These are phyloP conservation scores for Triticum aestivum DNA, from an alignment of 176 grass and related monocot species.

Conservation along the genomic window DNA sequence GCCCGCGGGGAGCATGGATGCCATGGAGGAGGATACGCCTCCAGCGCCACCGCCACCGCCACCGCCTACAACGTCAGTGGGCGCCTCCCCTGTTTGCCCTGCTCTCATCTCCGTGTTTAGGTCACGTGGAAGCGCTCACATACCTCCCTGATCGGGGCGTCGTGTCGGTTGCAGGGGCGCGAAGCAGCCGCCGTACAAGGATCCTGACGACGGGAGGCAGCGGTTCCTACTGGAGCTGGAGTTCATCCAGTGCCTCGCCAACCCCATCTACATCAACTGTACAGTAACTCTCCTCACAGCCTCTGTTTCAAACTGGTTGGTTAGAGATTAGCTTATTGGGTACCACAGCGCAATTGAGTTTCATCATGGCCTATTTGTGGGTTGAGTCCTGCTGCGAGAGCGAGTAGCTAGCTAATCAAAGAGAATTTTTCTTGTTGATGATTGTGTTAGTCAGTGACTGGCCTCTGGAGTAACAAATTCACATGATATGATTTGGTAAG, in stretches of 20 bases:
- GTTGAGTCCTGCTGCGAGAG: not conserved
- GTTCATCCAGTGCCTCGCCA: conserved; percentile 93
- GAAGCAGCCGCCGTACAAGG: conserved; percentile 51
- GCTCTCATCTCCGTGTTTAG: not conserved
- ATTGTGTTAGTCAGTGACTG: not conserved
- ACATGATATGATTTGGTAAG: not conserved
- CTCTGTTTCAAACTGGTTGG: not conserved
- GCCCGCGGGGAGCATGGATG: not conserved
- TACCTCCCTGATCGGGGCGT: not conserved
- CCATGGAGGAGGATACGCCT: not conserved
- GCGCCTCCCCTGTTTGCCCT: not conserved
- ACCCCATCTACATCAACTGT: conserved; percentile 98
- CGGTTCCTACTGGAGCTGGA: conserved; percentile 87
- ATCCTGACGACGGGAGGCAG: conserved; percentile 70
- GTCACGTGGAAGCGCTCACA: not conserved
- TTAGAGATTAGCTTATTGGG: conserved; percentile 9
- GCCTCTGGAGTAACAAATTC: not conserved
- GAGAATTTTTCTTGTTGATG: not conserved
- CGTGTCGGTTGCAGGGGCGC: conserved; percentile 5
- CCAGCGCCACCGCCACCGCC: not conserved
- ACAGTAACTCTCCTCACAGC: conserved; percentile 15
- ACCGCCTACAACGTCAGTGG: not conserved
- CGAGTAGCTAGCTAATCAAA: not conserved
- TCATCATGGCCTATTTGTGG: not conserved
- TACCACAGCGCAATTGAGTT: not conserved